Evolutionary conservation across 1,284 basidiomycete species (phyloP).

Genomic region (Sanghuangporus sanghuang): DNA sequence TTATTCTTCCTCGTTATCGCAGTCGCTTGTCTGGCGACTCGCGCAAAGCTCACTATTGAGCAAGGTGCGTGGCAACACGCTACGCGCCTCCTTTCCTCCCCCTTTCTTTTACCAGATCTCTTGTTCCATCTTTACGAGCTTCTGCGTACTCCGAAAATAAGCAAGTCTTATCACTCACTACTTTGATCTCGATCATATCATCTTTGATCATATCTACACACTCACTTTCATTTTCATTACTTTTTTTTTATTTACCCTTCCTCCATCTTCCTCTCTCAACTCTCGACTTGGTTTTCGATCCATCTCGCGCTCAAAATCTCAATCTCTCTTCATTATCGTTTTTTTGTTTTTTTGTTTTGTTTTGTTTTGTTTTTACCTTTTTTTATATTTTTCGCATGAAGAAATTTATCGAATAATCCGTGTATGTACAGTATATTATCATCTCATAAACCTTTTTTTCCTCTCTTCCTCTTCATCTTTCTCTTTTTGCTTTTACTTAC

Average conservation of each 20-base stretch:
- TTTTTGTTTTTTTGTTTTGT: too few species aligned
- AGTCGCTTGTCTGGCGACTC: not conserved
- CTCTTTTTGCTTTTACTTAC: too few species aligned
- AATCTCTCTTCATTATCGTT: too few species aligned
- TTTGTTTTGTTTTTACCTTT: not conserved
- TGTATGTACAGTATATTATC: not conserved
- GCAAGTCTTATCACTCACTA: not conserved
- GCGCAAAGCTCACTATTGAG: too few species aligned
- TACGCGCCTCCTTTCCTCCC: not conserved
- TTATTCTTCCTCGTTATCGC: not conserved
- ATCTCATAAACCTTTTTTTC: too few species aligned
- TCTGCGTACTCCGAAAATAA: not conserved
- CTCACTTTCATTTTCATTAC: not conserved
- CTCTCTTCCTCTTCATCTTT: too few species aligned
- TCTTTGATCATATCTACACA: not conserved
- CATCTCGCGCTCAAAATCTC: not conserved
- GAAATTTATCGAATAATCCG: not conserved
- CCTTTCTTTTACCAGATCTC: not conserved
- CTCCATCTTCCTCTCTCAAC: not conserved
- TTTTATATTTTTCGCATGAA: not conserved
- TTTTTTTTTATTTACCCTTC: not conserved
- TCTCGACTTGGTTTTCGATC: not conserved
- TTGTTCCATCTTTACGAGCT: not conserved
- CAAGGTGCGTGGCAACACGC: too few species aligned
- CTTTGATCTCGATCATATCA: not conserved